A percentile compares a stretch with the other conserved stretches of the same genome.
Conservation (phyloP, 257 asterid genomes). For the Nicotiana tabacum region DNA sequence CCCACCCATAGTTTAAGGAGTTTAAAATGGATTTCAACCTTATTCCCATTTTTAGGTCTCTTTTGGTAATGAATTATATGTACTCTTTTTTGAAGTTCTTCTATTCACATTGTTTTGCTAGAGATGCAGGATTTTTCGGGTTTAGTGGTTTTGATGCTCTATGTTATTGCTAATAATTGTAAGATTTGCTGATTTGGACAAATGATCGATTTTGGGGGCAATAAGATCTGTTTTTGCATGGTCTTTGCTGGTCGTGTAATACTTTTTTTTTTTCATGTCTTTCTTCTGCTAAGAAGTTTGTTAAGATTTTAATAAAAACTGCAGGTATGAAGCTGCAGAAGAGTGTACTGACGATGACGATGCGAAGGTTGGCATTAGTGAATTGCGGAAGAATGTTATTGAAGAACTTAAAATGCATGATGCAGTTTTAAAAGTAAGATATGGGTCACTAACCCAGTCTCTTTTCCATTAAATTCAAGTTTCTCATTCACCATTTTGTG, state of each 20-base stretch:
- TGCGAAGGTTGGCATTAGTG: conserved; percentile 60
- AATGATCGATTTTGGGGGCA: background rate
- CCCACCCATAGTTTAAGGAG: background rate
- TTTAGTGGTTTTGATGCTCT: background rate
- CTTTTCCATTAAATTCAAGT: background rate
- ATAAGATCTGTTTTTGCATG: background rate
- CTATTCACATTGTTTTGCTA: background rate
- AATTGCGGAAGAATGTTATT: conserved; percentile 46
- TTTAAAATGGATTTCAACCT: background rate
- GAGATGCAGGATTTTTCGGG: background rate
- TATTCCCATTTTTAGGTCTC: background rate
- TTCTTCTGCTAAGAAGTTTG: background rate
- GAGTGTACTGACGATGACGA: conserved; percentile 92
- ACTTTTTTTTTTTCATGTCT: too few species aligned
- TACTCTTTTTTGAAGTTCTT: background rate
- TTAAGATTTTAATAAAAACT: background rate
- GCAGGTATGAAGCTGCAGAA: conserved; percentile 89
- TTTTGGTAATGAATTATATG: background rate
- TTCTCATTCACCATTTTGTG: background rate
- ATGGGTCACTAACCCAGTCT: background rate
- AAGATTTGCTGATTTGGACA: background rate
- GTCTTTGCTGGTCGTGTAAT: background rate
- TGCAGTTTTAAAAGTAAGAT: conserved; percentile 48
- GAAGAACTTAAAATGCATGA: conserved; percentile 75
- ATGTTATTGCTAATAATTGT: background rate